A percentile compares a stretch with the other conserved stretches of the same genome.
Evolutionary conservation across 2,329 filamentous ascomycete genomes (phyloP).

Genomic region (Botrytis byssoidea): DNA sequence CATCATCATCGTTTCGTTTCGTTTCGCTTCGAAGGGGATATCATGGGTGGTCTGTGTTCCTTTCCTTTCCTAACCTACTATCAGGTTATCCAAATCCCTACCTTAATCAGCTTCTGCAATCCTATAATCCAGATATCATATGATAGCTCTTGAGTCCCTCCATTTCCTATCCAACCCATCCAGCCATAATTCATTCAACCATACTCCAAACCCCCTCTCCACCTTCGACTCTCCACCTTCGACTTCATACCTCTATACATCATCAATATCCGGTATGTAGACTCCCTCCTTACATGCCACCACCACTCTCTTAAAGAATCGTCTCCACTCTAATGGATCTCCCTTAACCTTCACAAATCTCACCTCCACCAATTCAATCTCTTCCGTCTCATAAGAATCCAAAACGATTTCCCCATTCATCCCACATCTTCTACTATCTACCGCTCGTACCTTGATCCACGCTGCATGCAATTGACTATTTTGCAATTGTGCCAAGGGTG

Average conservation of each 20-base stretch:
- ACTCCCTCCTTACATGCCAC: slow-evolving; percentile 84
- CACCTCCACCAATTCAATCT: slow-evolving; percentile 71
- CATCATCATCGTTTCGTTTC: not conserved
- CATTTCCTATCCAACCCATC: not conserved
- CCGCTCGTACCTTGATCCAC: slow-evolving; percentile 70
- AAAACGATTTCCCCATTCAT: slow-evolving; percentile 74
- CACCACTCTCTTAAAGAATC: slow-evolving; percentile 96
- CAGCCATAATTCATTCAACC: not conserved
- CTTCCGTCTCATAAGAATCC: slow-evolving; percentile 59
- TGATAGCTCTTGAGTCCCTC: not conserved
- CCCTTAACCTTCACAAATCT: slow-evolving; percentile 93
- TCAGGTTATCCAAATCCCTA: not conserved
- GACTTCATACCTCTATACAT: not conserved
- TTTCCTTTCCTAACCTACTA: not conserved
- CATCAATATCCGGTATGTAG: slow-evolving; percentile 51
- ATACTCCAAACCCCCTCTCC: not conserved
- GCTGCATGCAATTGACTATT: slow-evolving; percentile 54
- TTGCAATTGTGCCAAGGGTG: slow-evolving; percentile 45
- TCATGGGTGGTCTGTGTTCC: not conserved
- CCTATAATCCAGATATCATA: not conserved
- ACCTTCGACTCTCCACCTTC: not conserved
- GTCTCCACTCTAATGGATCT: slow-evolving; percentile 92
- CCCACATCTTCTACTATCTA: slow-evolving; percentile 69
- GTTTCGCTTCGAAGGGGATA: not conserved
- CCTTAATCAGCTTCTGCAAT: not conserved